A percentile compares a stretch with the other conserved stretches of the same genome.
These are phyloP conservation scores for Podospora australis DNA, from an alignment of 495 filamentous ascomycete species.

Conservation along the genomic window DNA sequence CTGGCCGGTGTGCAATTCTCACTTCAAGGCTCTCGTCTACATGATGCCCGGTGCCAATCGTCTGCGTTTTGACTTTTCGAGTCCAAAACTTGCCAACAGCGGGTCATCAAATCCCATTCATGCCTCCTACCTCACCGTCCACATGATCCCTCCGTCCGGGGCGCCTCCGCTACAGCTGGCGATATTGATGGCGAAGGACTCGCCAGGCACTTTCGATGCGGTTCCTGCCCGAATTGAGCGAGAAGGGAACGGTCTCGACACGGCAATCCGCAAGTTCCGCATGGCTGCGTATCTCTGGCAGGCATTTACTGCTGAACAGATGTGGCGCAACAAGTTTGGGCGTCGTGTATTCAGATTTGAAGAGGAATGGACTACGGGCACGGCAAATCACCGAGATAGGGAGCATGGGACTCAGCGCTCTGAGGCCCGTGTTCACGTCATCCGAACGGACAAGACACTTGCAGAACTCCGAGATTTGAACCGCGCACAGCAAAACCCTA, in stretches of 20 bases:
- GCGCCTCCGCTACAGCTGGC: conserved; percentile 78
- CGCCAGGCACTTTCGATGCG: conserved; percentile 78
- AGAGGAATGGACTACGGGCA: conserved; percentile 84
- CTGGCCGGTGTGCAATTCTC: conserved; percentile 81
- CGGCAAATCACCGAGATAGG: conserved; percentile 63
- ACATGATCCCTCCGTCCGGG: conserved; percentile 73
- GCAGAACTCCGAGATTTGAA: conserved; percentile 74
- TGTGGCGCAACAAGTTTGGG: conserved; percentile 80
- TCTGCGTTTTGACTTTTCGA: conserved; percentile 77
- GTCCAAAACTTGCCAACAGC: conserved; percentile 67
- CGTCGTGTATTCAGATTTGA: conserved; percentile 82
- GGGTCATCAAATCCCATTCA: conserved; percentile 64
- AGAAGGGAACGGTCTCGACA: conserved; percentile 75
- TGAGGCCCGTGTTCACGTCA: conserved; percentile 80
- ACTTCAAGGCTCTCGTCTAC: conserved; percentile 85
- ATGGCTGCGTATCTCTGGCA: conserved; percentile 95
- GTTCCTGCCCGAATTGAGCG: conserved; percentile 64
- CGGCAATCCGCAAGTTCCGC: conserved; percentile 75
- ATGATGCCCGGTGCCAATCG: conserved; percentile 83
- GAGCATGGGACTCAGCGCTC: conserved; percentile 68
- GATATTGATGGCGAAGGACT: conserved; percentile 79
- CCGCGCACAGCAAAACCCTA: conserved; percentile 69
- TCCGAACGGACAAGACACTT: conserved; percentile 75
- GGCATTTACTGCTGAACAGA: conserved; percentile 90
- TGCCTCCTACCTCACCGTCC: conserved; percentile 69